Evolutionary conservation across 192 early-diverging fungal genomes (phyloP), one percentile per base, ranked within the genome.

Genomic region (Gigaspora rosea): DNA sequence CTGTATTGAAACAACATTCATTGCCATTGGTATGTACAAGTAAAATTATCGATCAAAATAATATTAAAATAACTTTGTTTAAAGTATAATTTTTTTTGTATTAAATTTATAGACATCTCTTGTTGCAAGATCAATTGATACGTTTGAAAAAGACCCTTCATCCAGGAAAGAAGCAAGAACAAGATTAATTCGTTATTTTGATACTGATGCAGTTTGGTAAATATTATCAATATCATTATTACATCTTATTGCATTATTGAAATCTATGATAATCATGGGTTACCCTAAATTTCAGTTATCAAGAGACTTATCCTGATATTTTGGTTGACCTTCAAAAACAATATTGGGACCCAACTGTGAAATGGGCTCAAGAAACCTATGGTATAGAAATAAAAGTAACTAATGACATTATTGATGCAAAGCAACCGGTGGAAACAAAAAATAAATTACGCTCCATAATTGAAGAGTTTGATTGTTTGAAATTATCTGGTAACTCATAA

Each of bases 121-220:
- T n/a, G 86, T 96, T 6, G 88, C 91, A 63, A 89, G 96, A 46
- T 90, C 95, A 0, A 90, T 95, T 50, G 95, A 96, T 78, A 90
- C 88, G 0, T 88, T 95, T 49, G 75, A 81, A 56, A 87, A 82
- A 33, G 62, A 65, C 32, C 15, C 47, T 27, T 71, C 90, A 71
- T 59, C 84, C 12, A 78, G 85, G 22, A 85, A 86, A 27, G 88
- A 91, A 13, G 94, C 93, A 35, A 86, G 96, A 74, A 86, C 90
- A 54, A 90, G 91, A 54, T 82, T 99, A 63, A 84, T 93, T 62
- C 87, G 85, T 71, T 99, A 93, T 82, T 81, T 95, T 59, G 91
- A 97, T 56, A 97, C 94, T 0, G 97, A 99, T 82, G 90, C 95
- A 9, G 92, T 92, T 47, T 95, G 95, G 84, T 87, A 79, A 50